These are phyloP conservation scores for Hemisphaericaspora lyxosophila DNA, from an alignment of 1,139 yeast species.

Conservation along the genomic window DNA sequence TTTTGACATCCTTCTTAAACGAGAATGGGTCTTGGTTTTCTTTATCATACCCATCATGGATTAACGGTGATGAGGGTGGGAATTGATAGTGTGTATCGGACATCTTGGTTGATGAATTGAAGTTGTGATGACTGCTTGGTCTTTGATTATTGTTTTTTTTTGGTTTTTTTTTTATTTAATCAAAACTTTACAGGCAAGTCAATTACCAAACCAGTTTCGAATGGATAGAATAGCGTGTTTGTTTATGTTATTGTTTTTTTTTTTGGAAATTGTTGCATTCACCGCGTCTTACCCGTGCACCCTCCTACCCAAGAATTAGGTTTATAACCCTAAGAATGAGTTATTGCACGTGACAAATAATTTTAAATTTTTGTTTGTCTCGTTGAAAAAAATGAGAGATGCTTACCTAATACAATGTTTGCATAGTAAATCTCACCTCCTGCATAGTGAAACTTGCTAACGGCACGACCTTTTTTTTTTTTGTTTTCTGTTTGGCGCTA, in stretches of 20 bases:
- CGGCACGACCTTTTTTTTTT: too few species aligned
- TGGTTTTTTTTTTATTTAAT: neutral
- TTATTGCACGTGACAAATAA: neutral
- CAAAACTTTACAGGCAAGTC: too few species aligned
- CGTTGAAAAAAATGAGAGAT: too few species aligned
- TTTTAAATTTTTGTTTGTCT: too few species aligned
- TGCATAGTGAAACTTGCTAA: too few species aligned
- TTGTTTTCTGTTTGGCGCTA: too few species aligned
- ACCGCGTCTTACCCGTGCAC: neutral
- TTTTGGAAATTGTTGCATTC: constrained; percentile 1
- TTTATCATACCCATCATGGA: constrained; percentile 25
- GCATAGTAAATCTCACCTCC: too few species aligned
- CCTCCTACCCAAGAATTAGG: too few species aligned
- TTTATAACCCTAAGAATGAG: neutral
- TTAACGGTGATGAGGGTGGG: constrained; percentile 67
- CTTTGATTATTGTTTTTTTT: neutral
- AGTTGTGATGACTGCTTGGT: neutral
- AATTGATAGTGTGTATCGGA: constrained; percentile 25
- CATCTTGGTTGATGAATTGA: constrained; percentile 5
- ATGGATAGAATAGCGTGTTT: neutral
- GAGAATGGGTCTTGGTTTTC: constrained; percentile 21
- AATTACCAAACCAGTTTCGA: too few species aligned
- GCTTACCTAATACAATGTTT: too few species aligned
- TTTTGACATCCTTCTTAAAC: constrained; percentile 9
- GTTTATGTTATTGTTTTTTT: neutral